These are phyloP conservation scores for Pseudogymnoascus sp. DNA, from an alignment of 2,329 filamentous ascomycete species.

Conservation along the genomic window DNA sequence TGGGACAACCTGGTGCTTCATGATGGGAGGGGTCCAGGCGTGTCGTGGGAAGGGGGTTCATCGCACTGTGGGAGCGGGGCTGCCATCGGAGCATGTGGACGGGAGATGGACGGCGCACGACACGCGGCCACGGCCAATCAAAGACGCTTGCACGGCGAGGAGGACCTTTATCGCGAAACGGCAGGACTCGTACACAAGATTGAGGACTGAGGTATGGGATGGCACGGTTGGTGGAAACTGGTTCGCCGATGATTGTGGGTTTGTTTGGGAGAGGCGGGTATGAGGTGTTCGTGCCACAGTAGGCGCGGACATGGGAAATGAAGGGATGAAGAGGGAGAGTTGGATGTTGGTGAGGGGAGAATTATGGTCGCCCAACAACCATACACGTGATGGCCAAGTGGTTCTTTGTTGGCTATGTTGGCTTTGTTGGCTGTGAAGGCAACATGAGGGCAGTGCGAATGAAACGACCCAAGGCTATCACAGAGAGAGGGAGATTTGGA, in stretches of 20 bases:
- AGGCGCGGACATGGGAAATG: constrained; percentile 3
- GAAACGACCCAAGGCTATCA: background rate
- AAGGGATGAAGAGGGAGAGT: background rate
- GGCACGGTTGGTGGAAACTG: background rate
- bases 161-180: background rate
- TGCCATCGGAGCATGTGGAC: background rate
- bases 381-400: background rate
- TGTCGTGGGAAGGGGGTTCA: background rate
- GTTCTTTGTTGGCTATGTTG: background rate
- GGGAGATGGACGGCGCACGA: background rate
- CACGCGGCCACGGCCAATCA: background rate
- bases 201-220: background rate
- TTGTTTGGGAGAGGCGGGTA: background rate
- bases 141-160: background rate
- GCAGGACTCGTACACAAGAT: background rate
- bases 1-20: constrained; percentile 5
- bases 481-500: background rate
- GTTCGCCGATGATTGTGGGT: background rate
- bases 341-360: background rate
- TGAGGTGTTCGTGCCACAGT: background rate
- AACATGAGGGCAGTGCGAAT: background rate
- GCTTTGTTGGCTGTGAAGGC: background rate
- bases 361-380: background rate
- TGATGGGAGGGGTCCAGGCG: background rate
- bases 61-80: background rate